Base-by-base conservation (phyloP, 2,329 filamentous ascomycete genomes). In the Neonectria magnoliae region DNA sequence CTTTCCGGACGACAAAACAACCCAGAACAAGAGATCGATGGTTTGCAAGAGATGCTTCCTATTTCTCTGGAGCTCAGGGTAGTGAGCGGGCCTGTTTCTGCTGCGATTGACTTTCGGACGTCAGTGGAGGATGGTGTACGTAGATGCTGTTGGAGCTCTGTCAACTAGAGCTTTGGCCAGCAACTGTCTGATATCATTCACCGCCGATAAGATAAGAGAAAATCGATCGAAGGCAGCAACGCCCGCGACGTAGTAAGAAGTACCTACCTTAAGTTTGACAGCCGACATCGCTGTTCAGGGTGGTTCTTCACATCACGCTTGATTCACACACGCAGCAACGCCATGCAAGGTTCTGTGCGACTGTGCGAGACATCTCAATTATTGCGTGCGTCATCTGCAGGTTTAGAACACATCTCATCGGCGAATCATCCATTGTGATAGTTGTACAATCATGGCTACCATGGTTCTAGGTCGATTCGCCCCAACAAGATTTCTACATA, bases 151-250 rank as follows among this genome's bases (percentile, higher is more conserved):
- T n/a, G 48, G 48, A 57, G 59, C 55, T 59, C 50, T 45, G 36
- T 51, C 41, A 18, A 22, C 44, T 2, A 16, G 16, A 64, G 64
- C 64, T 60, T 58, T 54, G 55, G 55, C 60, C 65, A 69, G 45
- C 51, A 36, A 55, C 29, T 29, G 60, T 70, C 71, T 73, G 68
- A 73, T 73, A 72, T 73, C 69, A 73, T 73, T 57, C 60, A 60
- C 54, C 67, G 53, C 25, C 71, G 71, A 73, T 73, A 73, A 73
- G 71, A 73, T 73, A 73, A 73, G 67, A 14, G 54, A 27, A 36
- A 22, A 29, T 53, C 45, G 54, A 67, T 53, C 45, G 54, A 67
- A 72, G 71, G 71, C 71, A 73, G 57, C 71, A 67, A 57, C 54
- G 60, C 31, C 51, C 51, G 56, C 47, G 29, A 48, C 29, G 33